A percentile compares a stretch with the other conserved stretches of the same genome.
Conservation (phyloP, 176 grass and related monocot species). For the Zea mays region DNA sequence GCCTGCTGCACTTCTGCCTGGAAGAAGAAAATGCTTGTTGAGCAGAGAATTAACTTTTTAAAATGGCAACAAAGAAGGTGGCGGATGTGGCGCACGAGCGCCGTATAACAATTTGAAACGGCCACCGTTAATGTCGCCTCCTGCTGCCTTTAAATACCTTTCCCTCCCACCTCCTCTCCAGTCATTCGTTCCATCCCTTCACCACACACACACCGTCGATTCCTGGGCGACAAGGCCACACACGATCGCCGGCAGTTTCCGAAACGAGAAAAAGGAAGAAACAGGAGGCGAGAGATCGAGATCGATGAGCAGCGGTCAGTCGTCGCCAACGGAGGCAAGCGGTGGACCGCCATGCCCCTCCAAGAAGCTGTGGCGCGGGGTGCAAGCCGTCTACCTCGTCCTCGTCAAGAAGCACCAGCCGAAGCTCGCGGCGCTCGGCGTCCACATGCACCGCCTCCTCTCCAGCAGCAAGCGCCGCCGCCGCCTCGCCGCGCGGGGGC, state of each 20-base stretch:
- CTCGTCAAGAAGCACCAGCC: conserved; percentile 66
- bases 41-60: no score
- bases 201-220: background rate
- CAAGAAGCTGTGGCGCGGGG: conserved; percentile 57
- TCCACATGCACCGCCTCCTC: conserved; percentile 67
- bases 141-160: conserved; percentile 29
- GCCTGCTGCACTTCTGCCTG: no score
- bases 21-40: no score
- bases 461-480: no score
- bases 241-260: background rate
- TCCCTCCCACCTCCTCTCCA: background rate
- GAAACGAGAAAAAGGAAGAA: background rate
- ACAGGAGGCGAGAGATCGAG: background rate
- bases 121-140: background rate
- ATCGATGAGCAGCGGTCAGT: conserved; percentile 28
- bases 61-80: no score
- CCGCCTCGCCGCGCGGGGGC: background rate
- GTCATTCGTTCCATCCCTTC: background rate
- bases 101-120: no score
- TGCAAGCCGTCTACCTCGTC: conserved; percentile 56
- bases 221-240: background rate
- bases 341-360: conserved; percentile 10
- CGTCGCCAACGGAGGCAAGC: conserved; percentile 33
- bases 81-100: no score
- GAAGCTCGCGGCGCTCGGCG: conserved; percentile 62